Base-by-base conservation (phyloP, 345 rosid species). In the Salix arbutifolia region DNA sequence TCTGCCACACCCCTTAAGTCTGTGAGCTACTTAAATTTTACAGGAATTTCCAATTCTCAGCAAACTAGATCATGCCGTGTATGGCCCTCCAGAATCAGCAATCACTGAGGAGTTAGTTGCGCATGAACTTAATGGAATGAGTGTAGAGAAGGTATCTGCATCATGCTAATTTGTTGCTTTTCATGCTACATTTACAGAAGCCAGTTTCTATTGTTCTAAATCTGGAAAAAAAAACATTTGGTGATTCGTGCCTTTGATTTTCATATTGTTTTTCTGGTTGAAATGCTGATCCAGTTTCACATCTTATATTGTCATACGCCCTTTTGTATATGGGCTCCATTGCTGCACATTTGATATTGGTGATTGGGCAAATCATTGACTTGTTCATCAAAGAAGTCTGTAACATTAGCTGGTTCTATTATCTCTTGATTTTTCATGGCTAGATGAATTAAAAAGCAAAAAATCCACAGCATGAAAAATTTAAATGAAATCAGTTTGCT, bases 11-110 rank as follows among this genome's bases (percentile, higher is more conserved):
- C 50, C 53, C 30, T 35, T 31, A 69, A 33, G 67, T 70, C 61
- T 70, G 79, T 19, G 67, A 46, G 10, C 67, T 67, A 46, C 26
- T 44, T 46, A 3, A 67, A 23, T 79, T 65, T 21, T 82, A 33
- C 84, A 95, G 99, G 97, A 89, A 86, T 87, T 93, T 46, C 99
- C 99, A 4, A 93, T 93, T 83, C 79, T 82, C 78, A 95, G 99
- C 89, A 88, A 90, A 75, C 88, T 93, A 67, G 97, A 95, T 76
- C 92, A 96, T 35, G 85, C 83, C 42, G 14, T 87, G 48, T 93
- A 90, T 77, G 98, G 99, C 76, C 85, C 98, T 74, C 94, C 88
- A 23, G 98, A 96, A 76, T 96, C 99, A 17, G 86, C 85, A 53
- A 89, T 91, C 69, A 93, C 93, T 19, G 86, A 88, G 80, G 93